phyloP scores from a whole-genome alignment of 2,329 filamentous ascomycete species.

The Dothistroma septosporum region DNA sequence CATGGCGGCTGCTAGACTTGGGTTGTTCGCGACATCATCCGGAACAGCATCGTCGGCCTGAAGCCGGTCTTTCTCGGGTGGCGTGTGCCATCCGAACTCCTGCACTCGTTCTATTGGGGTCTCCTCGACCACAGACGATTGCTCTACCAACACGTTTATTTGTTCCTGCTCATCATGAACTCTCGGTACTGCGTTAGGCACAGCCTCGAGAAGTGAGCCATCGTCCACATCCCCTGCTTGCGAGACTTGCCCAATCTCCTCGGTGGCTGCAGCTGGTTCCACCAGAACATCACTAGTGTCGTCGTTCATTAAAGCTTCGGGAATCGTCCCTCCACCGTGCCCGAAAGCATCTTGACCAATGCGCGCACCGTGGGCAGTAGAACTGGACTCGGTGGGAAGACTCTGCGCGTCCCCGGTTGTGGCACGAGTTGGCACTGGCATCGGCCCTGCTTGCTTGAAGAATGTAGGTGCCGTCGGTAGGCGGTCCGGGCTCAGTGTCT shows the following conservation, averaged over 20 bases:
- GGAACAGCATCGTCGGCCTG: conserved; percentile 6
- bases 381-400: too few species aligned
- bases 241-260: not conserved
- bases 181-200: not conserved
- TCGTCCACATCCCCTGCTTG: conserved; percentile 2
- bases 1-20: conserved; percentile 5
- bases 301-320: not conserved
- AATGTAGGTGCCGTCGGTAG: not conserved
- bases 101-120: not conserved
- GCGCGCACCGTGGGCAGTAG: not conserved
- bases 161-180: not conserved
- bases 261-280: not conserved
- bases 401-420: not conserved
- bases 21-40: conserved; percentile 4
- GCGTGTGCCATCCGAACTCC: not conserved
- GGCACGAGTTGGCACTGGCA: not conserved
- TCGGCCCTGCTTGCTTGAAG: not conserved
- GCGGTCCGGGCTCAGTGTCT: not conserved
- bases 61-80: not conserved
- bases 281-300: not conserved
- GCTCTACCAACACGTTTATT: not conserved
- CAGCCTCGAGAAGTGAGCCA: conserved; percentile 7
- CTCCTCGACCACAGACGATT: not conserved
- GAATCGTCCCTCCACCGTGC: not conserved
- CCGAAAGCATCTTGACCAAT: not conserved